Evolutionary conservation across 331 rosid species (phyloP).

Genomic region (Stylosanthes scabra): DNA sequence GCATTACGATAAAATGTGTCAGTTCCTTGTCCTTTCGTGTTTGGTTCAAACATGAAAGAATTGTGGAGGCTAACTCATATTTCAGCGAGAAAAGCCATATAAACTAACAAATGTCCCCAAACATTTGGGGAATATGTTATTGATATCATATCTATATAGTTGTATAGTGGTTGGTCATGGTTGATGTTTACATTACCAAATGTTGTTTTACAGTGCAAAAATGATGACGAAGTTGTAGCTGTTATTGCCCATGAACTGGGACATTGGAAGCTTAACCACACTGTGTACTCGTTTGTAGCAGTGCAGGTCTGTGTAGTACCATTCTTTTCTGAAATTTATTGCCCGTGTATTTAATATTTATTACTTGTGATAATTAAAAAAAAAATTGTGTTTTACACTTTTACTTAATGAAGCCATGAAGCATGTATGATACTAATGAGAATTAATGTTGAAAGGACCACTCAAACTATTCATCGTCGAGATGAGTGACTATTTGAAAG

Average conservation of each 20-base stretch:
- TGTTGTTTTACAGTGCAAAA: slow-evolving; percentile 78
- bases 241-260: slow-evolving; percentile 98
- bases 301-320: slow-evolving; percentile 71
- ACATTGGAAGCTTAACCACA: slow-evolving; percentile 98
- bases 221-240: slow-evolving; percentile 91
- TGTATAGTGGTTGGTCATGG: neutral
- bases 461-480: slow-evolving; percentile 11
- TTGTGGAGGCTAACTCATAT: slow-evolving; percentile 6
- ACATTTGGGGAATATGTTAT: neutral
- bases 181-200: slow-evolving; percentile 27
- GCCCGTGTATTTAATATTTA: neutral
- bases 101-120: neutral
- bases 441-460: neutral
- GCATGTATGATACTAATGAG: neutral
- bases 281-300: slow-evolving; percentile 87
- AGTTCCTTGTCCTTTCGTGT: neutral
- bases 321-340: slow-evolving; percentile 27
- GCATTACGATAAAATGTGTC: neutral
- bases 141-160: neutral
- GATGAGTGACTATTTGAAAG: slow-evolving; percentile 5
- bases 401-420: slow-evolving; percentile 19
- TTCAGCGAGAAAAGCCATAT: neutral
- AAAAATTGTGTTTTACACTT: neutral
- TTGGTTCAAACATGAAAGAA: neutral
- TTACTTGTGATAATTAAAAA: slow-evolving; percentile 8